A percentile compares a stretch with the other conserved stretches of the same genome.
phyloP scores from a whole-genome alignment of 257 asterid species.

The Rehmannia glutinosa region DNA sequence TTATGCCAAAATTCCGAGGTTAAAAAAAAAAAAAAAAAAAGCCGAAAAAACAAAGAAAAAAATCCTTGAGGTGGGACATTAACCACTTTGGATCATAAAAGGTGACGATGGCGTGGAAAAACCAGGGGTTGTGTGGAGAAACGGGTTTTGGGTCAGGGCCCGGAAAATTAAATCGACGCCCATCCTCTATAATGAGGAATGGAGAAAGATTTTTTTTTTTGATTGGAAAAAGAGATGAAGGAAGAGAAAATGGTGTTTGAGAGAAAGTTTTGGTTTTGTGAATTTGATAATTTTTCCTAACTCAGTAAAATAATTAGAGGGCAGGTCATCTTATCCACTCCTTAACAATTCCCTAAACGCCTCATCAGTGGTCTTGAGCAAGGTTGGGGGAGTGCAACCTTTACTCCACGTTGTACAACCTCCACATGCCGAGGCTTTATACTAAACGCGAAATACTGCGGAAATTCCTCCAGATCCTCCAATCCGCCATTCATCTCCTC shows the following conservation, averaged over 20 bases:
- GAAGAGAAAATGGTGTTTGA: too few species aligned
- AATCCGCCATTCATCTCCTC: slow-evolving; percentile 54
- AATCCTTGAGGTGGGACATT: slow-evolving; percentile 81
- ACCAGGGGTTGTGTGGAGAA: slow-evolving; percentile 53
- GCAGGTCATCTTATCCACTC: too few species aligned
- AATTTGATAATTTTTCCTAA: too few species aligned
- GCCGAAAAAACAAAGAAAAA: too few species aligned
- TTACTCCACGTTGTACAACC: slow-evolving; percentile 39
- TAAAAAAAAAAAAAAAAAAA: too few species aligned
- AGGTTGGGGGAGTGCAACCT: slow-evolving; percentile 53
- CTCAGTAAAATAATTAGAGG: too few species aligned
- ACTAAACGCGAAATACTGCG: slow-evolving; percentile 82
- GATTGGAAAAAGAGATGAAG: too few species aligned
- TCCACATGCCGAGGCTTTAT: slow-evolving; percentile 64
- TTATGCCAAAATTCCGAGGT: slow-evolving; percentile 68
- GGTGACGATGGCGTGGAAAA: slow-evolving; percentile 59
- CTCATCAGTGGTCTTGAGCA: slow-evolving; percentile 70
- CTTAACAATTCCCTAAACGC: slow-evolving; percentile 55
- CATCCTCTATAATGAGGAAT: too few species aligned
- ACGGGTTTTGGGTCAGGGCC: slow-evolving; percentile 78
- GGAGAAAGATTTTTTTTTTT: too few species aligned
- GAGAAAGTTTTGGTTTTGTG: too few species aligned
- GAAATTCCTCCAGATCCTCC: slow-evolving; percentile 66
- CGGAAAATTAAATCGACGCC: slow-evolving; percentile 90
- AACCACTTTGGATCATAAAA: slow-evolving; percentile 85